These are phyloP conservation scores for Pulchroboletus neoregius DNA, from an alignment of 1,284 basidiomycete species.

Conservation along the genomic window DNA sequence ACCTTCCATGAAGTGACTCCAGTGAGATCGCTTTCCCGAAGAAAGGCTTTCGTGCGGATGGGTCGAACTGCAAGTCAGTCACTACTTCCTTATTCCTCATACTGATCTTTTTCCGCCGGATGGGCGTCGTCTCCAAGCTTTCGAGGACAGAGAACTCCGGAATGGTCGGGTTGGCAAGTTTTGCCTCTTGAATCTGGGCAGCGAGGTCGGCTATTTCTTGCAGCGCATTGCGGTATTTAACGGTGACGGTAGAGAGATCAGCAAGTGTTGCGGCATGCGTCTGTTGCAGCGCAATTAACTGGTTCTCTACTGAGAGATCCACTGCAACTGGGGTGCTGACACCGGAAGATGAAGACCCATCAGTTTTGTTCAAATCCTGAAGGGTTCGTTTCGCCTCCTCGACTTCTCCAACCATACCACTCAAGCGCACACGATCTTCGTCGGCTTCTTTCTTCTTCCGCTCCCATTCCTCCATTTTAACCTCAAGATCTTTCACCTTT, in stretches of 20 bases:
- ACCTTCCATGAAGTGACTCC: slow-evolving; percentile 82
- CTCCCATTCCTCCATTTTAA: slow-evolving; percentile 73
- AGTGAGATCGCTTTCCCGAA: slow-evolving; percentile 80
- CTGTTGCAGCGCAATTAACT: slow-evolving; percentile 65
- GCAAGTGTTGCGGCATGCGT: slow-evolving; percentile 75
- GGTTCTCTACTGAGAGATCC: slow-evolving; percentile 46
- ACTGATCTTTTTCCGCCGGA: slow-evolving; percentile 50
- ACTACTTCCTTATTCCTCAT: slow-evolving; percentile 44
- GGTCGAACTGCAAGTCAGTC: slow-evolving; percentile 46
- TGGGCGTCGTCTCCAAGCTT: slow-evolving; percentile 41
- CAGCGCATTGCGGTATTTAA: slow-evolving; percentile 86
- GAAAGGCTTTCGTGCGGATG: slow-evolving; percentile 64
- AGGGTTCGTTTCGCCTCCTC: slow-evolving; percentile 64
- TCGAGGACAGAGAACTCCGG: slow-evolving; percentile 51
- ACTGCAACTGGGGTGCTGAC: slow-evolving; percentile 27
- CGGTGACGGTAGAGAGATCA: slow-evolving; percentile 73
- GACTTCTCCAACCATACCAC: slow-evolving; percentile 64
- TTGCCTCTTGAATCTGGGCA: slow-evolving; percentile 78
- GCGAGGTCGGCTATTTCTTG: slow-evolving; percentile 84
- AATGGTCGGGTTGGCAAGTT: slow-evolving; percentile 47
- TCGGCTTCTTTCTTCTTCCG: slow-evolving; percentile 61
- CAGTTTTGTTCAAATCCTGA: slow-evolving; percentile 38
- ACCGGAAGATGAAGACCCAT: slow-evolving; percentile 30
- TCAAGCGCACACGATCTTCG: slow-evolving; percentile 62
- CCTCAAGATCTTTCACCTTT: slow-evolving; percentile 70